Percentiles rank a stretch among this genome's conserved stretches.
Conservation (phyloP, 345 rosid genomes). For the Murraya paniculata region DNA sequence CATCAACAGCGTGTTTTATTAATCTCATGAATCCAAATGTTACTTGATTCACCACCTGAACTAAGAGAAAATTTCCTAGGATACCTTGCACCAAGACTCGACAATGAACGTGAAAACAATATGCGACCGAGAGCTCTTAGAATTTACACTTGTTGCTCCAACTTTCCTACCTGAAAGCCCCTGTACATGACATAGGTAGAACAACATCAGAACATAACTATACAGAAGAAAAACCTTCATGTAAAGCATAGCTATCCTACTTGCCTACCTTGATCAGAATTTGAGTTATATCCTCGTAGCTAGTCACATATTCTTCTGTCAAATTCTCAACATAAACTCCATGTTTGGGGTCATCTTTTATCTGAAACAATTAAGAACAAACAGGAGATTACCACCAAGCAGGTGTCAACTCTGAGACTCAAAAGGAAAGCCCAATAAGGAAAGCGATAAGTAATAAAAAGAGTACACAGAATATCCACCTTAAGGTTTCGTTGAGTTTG, state of each 20-base stretch:
- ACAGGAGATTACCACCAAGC: neutral
- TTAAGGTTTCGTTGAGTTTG: slow-evolving; percentile 87
- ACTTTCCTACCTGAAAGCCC: slow-evolving; percentile 94
- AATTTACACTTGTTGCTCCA: slow-evolving; percentile 91
- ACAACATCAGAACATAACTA: neutral
- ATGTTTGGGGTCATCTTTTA: slow-evolving; percentile 76
- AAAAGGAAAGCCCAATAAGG: neutral
- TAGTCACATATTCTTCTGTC: slow-evolving; percentile 80
- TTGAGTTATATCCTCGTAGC: slow-evolving; percentile 83
- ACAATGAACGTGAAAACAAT: slow-evolving; percentile 62
- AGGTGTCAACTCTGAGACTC: neutral
- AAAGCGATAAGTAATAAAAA: slow-evolving; percentile 1
- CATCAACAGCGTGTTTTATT: slow-evolving; percentile 5
- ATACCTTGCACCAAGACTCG: slow-evolving; percentile 88
- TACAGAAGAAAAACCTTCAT: neutral
- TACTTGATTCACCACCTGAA: neutral
- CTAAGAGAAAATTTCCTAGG: neutral
- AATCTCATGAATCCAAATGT: neutral
- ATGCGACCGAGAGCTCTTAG: slow-evolving; percentile 96
- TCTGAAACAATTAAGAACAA: slow-evolving; percentile 40
- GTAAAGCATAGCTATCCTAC: neutral
- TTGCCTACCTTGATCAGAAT: slow-evolving; percentile 76
- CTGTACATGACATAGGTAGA: slow-evolving; percentile 29
- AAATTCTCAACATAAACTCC: slow-evolving; percentile 80
- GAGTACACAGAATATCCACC: slow-evolving; percentile 34